phyloP scores from a whole-genome alignment of 768 basidiomycete species.

The Lentinus tigrinus region DNA sequence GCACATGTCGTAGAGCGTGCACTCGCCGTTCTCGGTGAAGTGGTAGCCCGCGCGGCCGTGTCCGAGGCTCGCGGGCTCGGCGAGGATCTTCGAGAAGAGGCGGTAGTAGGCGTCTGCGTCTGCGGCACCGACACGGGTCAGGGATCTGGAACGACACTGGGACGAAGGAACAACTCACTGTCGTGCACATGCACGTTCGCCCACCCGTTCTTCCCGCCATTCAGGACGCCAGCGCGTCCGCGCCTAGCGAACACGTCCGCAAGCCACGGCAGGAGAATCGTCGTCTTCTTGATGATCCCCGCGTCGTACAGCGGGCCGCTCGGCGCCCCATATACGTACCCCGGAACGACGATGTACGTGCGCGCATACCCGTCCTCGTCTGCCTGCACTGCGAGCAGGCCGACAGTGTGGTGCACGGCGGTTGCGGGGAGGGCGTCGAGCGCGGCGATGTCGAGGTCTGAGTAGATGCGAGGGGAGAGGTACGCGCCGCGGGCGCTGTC shows the following conservation, averaged over 20 bases:
- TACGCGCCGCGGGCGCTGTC: slow-evolving; percentile 44
- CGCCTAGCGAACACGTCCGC: slow-evolving; percentile 43
- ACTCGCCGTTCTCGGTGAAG: slow-evolving; percentile 31
- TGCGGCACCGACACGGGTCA: slow-evolving; percentile 20
- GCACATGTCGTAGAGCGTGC: slow-evolving; percentile 30
- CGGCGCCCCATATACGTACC: slow-evolving; percentile 57
- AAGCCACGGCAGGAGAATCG: slow-evolving; percentile 45
- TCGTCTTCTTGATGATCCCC: slow-evolving; percentile 49
- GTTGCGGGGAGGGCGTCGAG: slow-evolving; percentile 45
- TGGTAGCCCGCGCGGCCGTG: slow-evolving; percentile 34
- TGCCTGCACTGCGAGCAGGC: slow-evolving; percentile 45
- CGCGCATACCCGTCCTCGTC: slow-evolving; percentile 49
- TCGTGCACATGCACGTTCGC: slow-evolving; percentile 54
- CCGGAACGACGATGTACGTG: slow-evolving; percentile 49
- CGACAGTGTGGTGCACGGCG: slow-evolving; percentile 51
- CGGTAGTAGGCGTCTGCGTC: slow-evolving; percentile 42
- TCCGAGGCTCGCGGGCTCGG: slow-evolving; percentile 21
- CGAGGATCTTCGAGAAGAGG: slow-evolving; percentile 38
- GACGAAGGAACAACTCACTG: slow-evolving; percentile 29
- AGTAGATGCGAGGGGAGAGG: slow-evolving; percentile 40
- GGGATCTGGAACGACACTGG: no score
- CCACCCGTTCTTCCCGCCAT: slow-evolving; percentile 57
- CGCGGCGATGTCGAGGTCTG: slow-evolving; percentile 46
- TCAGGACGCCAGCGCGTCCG: slow-evolving; percentile 49
- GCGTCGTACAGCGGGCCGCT: slow-evolving; percentile 43